Conservation (phyloP, 2,329 filamentous ascomycete species). For the Cercospora zeina region DNA sequence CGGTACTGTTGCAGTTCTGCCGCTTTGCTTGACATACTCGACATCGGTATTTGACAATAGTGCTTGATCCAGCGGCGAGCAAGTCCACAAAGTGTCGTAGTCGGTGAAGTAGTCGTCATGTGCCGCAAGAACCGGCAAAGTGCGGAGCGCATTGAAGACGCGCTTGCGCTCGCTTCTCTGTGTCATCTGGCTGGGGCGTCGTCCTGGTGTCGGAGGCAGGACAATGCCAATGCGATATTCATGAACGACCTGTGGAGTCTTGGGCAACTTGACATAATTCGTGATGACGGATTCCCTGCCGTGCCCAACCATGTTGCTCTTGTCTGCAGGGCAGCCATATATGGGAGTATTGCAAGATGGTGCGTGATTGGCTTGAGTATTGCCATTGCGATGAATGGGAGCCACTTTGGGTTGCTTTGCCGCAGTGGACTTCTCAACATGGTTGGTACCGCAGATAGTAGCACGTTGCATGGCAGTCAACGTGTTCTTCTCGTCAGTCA, state of each 20-base stretch:
- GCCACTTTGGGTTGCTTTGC: not conserved
- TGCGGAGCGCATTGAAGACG: not conserved
- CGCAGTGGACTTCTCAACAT: not conserved
- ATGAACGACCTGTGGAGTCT: not conserved
- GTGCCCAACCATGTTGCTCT: not conserved
- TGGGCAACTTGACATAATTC: constrained; percentile 4
- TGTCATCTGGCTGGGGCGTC: not conserved
- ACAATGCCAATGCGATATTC: constrained; percentile 4
- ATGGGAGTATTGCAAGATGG: not conserved
- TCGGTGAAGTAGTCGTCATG: constrained; percentile 12
- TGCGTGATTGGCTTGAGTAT: not conserved
- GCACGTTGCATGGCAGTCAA: not conserved
- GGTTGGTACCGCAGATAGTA: not conserved
- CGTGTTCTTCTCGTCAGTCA: not conserved
- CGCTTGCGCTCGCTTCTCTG: constrained; percentile 10
- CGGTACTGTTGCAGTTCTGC: not conserved
- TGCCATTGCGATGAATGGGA: not conserved
- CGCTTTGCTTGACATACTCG: constrained; percentile 11
- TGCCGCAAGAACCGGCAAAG: not conserved
- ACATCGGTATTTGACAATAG: not conserved
- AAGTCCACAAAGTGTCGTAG: constrained; percentile 11
- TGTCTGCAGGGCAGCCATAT: not conserved
- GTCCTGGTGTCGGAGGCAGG: not conserved
- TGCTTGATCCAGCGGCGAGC: not conserved
- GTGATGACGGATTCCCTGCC: not conserved